phyloP scores from a whole-genome alignment of 257 asterid genomes.

The Scutellaria galericulata region DNA sequence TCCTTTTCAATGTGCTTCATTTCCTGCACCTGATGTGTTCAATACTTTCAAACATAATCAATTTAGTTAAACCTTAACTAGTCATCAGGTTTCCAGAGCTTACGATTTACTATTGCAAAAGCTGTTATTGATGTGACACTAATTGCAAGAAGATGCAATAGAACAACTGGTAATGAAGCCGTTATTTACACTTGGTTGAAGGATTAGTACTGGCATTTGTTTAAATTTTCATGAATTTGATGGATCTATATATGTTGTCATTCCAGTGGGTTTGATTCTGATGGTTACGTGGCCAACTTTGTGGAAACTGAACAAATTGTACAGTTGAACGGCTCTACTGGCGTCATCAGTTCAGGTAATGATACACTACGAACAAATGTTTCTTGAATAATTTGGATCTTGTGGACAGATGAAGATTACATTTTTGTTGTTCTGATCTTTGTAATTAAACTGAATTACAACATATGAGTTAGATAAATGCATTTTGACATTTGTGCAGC shows the following conservation, averaged over 20 bases:
- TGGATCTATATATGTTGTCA: constrained; percentile 30
- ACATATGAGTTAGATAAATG: not conserved
- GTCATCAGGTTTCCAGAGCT: constrained; percentile 75
- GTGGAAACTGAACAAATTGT: constrained; percentile 92
- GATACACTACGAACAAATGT: not conserved
- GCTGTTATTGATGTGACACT: constrained; percentile 70
- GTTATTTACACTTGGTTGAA: not conserved
- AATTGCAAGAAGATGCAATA: constrained; percentile 89
- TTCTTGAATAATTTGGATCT: not conserved
- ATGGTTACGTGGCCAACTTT: constrained; percentile 95
- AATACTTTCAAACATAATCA: not conserved
- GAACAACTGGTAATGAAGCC: constrained; percentile 67
- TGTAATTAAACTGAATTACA: constrained; percentile 12
- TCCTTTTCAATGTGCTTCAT: constrained; percentile 53
- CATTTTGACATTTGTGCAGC: constrained; percentile 50
- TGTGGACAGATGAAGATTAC: not conserved
- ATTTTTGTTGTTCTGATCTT: constrained; percentile 22
- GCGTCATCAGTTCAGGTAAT: constrained; percentile 90
- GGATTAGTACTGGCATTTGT: too few species aligned
- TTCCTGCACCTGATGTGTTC: constrained; percentile 9
- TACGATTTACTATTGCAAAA: constrained; percentile 71
- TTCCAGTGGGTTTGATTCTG: constrained; percentile 59
- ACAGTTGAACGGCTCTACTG: constrained; percentile 67
- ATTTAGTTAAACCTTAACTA: constrained; percentile 63
- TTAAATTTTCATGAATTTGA: not conserved